Evolutionary conservation across 176 grass and related monocot genomes (phyloP).

Genomic region (Oryza coarctata): DNA sequence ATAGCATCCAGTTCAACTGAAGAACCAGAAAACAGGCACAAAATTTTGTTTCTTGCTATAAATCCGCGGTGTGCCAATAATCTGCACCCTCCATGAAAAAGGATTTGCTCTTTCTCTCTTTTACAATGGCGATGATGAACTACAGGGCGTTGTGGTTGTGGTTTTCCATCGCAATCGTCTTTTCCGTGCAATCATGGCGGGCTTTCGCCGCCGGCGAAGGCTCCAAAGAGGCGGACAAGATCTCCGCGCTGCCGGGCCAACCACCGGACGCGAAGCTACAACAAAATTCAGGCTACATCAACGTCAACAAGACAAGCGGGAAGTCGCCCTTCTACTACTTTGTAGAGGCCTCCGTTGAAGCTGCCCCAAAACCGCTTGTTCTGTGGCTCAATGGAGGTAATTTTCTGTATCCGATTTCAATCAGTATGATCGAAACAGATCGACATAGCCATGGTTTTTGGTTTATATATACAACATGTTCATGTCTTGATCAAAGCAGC

Average conservation of each 20-base stretch:
- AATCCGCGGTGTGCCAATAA: slow-evolving; percentile 13
- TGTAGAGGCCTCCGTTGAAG: slow-evolving; percentile 38
- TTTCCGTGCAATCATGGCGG: slow-evolving; percentile 8
- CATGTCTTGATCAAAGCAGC: background rate
- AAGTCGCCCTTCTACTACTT: slow-evolving; percentile 82
- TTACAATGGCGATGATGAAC: slow-evolving; percentile 22
- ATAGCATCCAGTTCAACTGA: background rate
- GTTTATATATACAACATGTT: too few species aligned
- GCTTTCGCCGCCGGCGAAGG: slow-evolving; percentile 20
- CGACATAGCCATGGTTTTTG: too few species aligned
- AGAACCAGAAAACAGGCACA: background rate
- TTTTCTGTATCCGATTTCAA: background rate
- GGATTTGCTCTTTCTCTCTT: background rate
- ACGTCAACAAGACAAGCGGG: slow-evolving; percentile 25
- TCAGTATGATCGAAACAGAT: too few species aligned
- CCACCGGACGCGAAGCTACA: slow-evolving; percentile 7
- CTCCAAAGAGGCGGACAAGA: slow-evolving; percentile 52
- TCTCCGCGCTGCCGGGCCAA: slow-evolving; percentile 53
- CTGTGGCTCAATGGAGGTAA: slow-evolving; percentile 81
- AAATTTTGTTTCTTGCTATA: background rate
- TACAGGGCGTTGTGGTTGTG: slow-evolving; percentile 30
- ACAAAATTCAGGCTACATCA: slow-evolving; percentile 63
- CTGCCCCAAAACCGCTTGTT: slow-evolving; percentile 44
- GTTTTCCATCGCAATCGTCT: slow-evolving; percentile 30
- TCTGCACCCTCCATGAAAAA: background rate